These are phyloP conservation scores for Suhomyces terraborum DNA, from an alignment of 1,139 yeast genomes.

Conservation along the genomic window DNA sequence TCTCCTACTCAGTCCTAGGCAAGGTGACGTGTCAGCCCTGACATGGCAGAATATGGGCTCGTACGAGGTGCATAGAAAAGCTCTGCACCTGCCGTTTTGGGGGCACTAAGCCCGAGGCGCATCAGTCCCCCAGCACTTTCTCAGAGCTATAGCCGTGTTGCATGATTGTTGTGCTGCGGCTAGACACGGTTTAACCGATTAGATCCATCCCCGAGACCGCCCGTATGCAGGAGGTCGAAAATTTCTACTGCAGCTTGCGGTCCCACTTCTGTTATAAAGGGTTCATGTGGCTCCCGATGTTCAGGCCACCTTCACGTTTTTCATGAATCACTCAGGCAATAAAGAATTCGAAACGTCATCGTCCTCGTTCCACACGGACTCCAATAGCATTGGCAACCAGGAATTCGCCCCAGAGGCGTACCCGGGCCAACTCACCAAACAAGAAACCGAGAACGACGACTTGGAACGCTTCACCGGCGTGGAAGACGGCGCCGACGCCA, in stretches of 20 bases:
- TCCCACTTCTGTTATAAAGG: neutral
- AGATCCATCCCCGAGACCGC: constrained; percentile 1
- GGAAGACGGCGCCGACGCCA: constrained; percentile 22
- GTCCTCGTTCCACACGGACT: neutral
- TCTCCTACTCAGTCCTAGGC: too few relatives aligned
- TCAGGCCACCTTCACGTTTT: neutral
- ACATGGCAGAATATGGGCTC: neutral
- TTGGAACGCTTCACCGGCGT: constrained; percentile 17
- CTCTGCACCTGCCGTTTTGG: neutral
- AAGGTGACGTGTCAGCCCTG: too few relatives aligned
- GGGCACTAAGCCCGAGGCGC: neutral
- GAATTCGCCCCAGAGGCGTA: constrained; percentile 2
- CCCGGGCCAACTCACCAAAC: constrained; percentile 3
- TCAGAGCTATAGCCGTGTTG: neutral
- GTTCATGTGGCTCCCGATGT: neutral
- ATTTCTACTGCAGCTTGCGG: neutral
- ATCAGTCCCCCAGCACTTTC: neutral
- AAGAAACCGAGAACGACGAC: constrained; percentile 7
- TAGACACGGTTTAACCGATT: neutral
- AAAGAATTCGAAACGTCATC: constrained; percentile 1
- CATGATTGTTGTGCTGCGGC: constrained; percentile 1
- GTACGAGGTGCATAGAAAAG: neutral
- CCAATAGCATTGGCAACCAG: neutral
- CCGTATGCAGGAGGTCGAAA: neutral
- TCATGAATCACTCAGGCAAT: neutral